Evolutionary conservation across 345 rosid species (phyloP).

Genomic region (Turnera subulata): DNA sequence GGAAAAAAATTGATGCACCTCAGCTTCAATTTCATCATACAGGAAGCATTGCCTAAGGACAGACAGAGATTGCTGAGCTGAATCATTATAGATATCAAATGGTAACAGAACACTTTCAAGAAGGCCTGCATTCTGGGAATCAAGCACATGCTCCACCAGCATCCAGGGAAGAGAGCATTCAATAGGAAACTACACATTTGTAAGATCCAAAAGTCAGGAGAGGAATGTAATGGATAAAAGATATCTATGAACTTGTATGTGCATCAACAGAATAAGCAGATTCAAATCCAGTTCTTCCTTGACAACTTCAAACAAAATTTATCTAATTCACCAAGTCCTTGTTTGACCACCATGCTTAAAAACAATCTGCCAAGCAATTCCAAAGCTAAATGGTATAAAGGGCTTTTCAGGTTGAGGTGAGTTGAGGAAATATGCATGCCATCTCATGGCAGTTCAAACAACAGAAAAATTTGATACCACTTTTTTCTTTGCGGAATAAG

Average conservation of each 20-base stretch:
- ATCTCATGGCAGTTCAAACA: too few species aligned
- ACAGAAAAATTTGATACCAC: too few species aligned
- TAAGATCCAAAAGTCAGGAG: constrained; percentile 3
- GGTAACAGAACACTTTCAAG: constrained; percentile 90
- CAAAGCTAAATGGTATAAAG: too few species aligned
- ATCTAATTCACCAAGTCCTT: not conserved
- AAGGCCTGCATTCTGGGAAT: constrained; percentile 73
- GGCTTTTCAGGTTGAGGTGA: too few species aligned
- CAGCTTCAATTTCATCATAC: constrained; percentile 99
- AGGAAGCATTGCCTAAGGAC: constrained; percentile 85
- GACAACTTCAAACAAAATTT: not conserved
- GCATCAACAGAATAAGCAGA: not conserved
- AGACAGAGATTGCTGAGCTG: constrained; percentile 96
- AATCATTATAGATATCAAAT: constrained; percentile 96
- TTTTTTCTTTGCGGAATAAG: too few species aligned
- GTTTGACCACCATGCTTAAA: too few species aligned
- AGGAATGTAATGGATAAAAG: not conserved
- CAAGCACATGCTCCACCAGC: constrained; percentile 88
- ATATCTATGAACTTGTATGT: not conserved
- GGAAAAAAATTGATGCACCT: constrained; percentile 49
- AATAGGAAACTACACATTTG: constrained; percentile 68
- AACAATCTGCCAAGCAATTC: too few species aligned
- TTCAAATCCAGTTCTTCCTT: too few species aligned
- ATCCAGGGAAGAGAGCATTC: constrained; percentile 99
- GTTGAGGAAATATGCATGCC: too few species aligned